Base-by-base conservation (phyloP, 345 rosid genomes). In the Brassica nigra region DNA sequence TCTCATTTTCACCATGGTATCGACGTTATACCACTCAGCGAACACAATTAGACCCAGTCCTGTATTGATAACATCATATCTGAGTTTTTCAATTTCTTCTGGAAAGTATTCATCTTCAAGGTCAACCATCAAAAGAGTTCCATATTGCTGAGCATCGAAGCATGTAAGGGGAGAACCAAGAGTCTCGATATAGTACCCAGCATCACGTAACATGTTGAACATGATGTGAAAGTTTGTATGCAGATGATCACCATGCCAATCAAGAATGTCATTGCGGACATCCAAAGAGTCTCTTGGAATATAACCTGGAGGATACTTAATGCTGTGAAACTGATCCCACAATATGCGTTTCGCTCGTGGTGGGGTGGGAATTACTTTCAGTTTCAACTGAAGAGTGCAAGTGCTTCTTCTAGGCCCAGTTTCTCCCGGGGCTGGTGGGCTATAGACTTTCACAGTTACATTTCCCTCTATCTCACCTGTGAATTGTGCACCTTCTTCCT, bases 161-260 rank as follows among this genome's bases (percentile, higher is more conserved):
- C 99, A 95, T 47, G 98, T 91, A 82, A 95, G 83, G 75, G 99
- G 99, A 28, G 99, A 95, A 84, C 99, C 99, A 15, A 95, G 97
- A 9, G 92, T 93, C 85, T 95, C 99, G 42, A 95, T 90, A 71
- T 83, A 95, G 86, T 93, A 95, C 28, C 98, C 99, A 36, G 94
- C 89, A 80, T 95, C 98, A 59, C 91, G 89, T 78, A 95, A 78
- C 92, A 90, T 90, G 84, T 95, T 95, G 89, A 86, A 95, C 99
- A 95, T 87, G 62, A 90, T 86, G 76, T 95, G 99, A 80, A 86
- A 95, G 85, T 95, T 95, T 71, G 99, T 95, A 79, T 95, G 99
- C 62, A 95, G 94, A 79, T 95, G 99, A 90, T 95, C 99, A 28
- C 99, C 99, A 80, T 95, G 99, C 99, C 99, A 95, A 63, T 95